Base-by-base conservation (phyloP, 768 basidiomycete species). In the Agaricus sinodeliciosus region DNA sequence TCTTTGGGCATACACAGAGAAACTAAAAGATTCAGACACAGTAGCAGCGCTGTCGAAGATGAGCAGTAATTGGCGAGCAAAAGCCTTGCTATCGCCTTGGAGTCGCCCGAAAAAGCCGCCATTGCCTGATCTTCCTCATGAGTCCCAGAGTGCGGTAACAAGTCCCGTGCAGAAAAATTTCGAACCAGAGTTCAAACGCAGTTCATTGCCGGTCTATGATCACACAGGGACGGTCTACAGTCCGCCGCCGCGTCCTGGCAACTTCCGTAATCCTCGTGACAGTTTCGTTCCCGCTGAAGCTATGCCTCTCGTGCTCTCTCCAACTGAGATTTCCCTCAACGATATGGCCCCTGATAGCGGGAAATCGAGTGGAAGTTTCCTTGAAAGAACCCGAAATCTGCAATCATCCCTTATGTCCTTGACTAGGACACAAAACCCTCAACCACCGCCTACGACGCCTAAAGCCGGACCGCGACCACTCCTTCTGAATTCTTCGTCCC, bases 31-130 rank as follows among this genome's bases (percentile, higher is more conserved):
- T 49, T 87, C 87, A 2, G 85, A 90, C 60, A 69, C 87, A 1
- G 72, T 81, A 35, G 88, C 89, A 11, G 73, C 78, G 1, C 66
- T 90, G 13, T 73, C 89, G 2, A 91, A 88, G 67, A 81, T 77
- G 49, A 82, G 87, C 65, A 85, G 78, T 22, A 90, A 90, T 56
- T 87, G 83, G 84, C 77, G 80, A 16, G 86, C 85, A 16, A 83
- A 74, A 58, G 81, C 83, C 13, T 59, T 83, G 42, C 58, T 76
- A 50, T 69, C 69, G n/a, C 57, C 70, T 22, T 77, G 76, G 77
- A 64, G 69, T 26, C 58, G 60, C 27, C 56, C 52, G n/a, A 54
- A 41, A 36, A 44, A 47, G 7, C 28, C 48, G 11, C 47, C 39
- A 6, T 16, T 22, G 12, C 18, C 51, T n/a, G 3, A 27, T n/a